These are phyloP conservation scores for Kickxella alabastrina DNA, from an alignment of 192 early-diverging fungal genomes.

Conservation along the genomic window DNA sequence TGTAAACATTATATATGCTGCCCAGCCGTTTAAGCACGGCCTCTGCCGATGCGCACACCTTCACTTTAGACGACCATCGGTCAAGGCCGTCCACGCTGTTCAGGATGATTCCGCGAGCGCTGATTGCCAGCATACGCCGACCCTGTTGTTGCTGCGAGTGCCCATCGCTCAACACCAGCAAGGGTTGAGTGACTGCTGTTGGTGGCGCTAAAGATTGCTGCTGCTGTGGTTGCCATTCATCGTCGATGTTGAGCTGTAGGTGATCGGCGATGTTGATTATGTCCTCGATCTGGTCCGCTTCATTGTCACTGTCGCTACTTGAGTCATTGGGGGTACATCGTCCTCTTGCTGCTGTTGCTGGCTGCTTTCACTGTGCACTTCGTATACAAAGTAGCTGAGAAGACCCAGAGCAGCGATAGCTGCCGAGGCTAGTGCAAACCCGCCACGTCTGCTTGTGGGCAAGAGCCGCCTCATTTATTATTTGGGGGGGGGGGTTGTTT, in stretches of 20 bases:
- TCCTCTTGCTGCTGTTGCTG: too few relatives aligned
- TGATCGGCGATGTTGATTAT: slow-evolving; percentile 1
- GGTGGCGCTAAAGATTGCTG: neutral
- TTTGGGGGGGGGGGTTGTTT: too few relatives aligned
- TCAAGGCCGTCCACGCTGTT: slow-evolving; percentile 3
- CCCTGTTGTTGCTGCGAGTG: neutral
- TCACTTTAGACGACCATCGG: slow-evolving; percentile 12
- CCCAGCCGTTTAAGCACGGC: slow-evolving; percentile 6
- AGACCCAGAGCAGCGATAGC: slow-evolving; percentile 10
- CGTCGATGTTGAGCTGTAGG: neutral
- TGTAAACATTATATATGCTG: slow-evolving; percentile 10
- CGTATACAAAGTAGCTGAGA: slow-evolving; percentile 20
- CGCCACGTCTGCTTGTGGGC: slow-evolving; percentile 7
- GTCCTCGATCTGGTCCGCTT: slow-evolving; percentile 2
- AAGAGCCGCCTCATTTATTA: slow-evolving; percentile 20
- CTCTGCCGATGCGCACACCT: neutral
- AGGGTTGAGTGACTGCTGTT: slow-evolving; percentile 4
- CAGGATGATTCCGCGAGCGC: slow-evolving; percentile 26
- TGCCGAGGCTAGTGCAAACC: slow-evolving; percentile 4
- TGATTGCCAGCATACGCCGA: slow-evolving; percentile 13
- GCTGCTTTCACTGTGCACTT: slow-evolving; percentile 19
- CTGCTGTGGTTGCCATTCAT: neutral
- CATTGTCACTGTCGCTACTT: slow-evolving; percentile 1
- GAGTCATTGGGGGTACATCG: too few relatives aligned
- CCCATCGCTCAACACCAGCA: neutral